A percentile compares a stretch with the other conserved stretches of the same genome.
Conservation (phyloP, 306 rosid genomes). For the Herpetospermum pedunculosum region DNA sequence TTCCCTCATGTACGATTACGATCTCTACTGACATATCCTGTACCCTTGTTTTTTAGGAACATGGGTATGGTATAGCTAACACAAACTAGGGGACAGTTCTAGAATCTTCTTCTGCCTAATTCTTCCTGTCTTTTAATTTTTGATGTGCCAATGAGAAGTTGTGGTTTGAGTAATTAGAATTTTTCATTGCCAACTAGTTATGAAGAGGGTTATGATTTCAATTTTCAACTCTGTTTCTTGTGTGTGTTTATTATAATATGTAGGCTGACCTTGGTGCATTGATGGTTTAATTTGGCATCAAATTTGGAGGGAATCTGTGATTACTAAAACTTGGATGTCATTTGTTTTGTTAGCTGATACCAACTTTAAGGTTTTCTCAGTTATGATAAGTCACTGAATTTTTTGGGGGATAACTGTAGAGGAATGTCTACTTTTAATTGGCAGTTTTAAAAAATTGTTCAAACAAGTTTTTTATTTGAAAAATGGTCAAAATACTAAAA, state of each 20-base stretch:
- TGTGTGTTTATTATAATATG: not conserved
- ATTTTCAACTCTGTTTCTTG: not conserved
- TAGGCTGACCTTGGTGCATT: not conserved
- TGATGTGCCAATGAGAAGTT: not conserved
- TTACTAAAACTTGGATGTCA: not conserved
- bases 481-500: too few species aligned
- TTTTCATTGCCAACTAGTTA: not conserved
- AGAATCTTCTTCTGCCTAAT: not conserved
- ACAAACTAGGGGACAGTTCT: constrained; percentile 4
- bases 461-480: too few species aligned
- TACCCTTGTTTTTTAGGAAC: constrained; percentile 11
- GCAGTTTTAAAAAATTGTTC: too few species aligned
- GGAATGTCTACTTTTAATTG: too few species aligned
- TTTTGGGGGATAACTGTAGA: too few species aligned
- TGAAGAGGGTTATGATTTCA: not conserved
- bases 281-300: not conserved
- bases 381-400: too few species aligned
- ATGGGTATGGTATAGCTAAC: constrained; percentile 12
- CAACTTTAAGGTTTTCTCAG: too few species aligned
- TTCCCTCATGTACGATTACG: not conserved
- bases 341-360: too few species aligned
- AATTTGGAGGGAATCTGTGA: not conserved
- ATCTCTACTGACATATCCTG: constrained; percentile 3
- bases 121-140: not conserved
- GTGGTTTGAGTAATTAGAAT: constrained; percentile 1